Percentiles rank a stretch among this genome's conserved stretches.
These are phyloP conservation scores for Bjerkandera adusta DNA, from an alignment of 1,284 basidiomycete species.

Conservation along the genomic window DNA sequence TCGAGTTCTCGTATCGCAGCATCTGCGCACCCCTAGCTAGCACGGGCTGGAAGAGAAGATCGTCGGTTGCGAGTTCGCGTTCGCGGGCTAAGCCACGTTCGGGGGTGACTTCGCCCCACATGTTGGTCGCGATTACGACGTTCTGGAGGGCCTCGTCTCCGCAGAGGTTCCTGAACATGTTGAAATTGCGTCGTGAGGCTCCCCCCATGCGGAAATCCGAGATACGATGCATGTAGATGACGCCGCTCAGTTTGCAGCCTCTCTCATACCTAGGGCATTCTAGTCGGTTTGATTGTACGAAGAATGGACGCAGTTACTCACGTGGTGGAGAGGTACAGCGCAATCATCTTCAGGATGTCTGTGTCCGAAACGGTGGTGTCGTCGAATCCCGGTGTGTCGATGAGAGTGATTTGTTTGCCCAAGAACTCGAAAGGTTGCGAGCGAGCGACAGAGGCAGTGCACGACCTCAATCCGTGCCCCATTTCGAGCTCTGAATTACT, in stretches of 20 bases:
- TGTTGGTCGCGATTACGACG: slow-evolving; percentile 49
- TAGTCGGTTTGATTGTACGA: neutral
- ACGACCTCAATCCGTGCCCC: slow-evolving; percentile 14
- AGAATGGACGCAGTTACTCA: neutral
- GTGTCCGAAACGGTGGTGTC: slow-evolving; percentile 32
- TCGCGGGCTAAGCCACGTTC: slow-evolving; percentile 2
- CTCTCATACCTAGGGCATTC: slow-evolving; percentile 31
- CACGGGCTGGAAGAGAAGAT: slow-evolving; percentile 22
- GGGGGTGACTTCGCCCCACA: slow-evolving; percentile 41
- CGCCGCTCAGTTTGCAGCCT: slow-evolving; percentile 40
- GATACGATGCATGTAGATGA: slow-evolving; percentile 55
- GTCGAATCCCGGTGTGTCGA: slow-evolving; percentile 35
- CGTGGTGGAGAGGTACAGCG: slow-evolving; percentile 5
- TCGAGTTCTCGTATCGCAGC: slow-evolving; percentile 4
- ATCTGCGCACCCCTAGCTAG: slow-evolving; percentile 9
- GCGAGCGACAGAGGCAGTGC: slow-evolving; percentile 22
- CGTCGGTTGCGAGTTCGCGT: slow-evolving; percentile 3
- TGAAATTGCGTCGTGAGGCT: slow-evolving; percentile 46
- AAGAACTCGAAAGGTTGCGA: slow-evolving; percentile 27
- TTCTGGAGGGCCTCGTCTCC: slow-evolving; percentile 44
- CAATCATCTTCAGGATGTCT: slow-evolving; percentile 37
- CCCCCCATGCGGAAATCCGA: slow-evolving; percentile 50
- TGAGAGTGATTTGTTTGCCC: slow-evolving; percentile 24
- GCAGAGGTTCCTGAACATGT: slow-evolving; percentile 47
- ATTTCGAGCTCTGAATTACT: slow-evolving; percentile 12